Evolutionary conservation across 1,284 basidiomycete genomes (phyloP), one percentile per base, ranked within the genome.

Genomic region (Tilletia walkeri): DNA sequence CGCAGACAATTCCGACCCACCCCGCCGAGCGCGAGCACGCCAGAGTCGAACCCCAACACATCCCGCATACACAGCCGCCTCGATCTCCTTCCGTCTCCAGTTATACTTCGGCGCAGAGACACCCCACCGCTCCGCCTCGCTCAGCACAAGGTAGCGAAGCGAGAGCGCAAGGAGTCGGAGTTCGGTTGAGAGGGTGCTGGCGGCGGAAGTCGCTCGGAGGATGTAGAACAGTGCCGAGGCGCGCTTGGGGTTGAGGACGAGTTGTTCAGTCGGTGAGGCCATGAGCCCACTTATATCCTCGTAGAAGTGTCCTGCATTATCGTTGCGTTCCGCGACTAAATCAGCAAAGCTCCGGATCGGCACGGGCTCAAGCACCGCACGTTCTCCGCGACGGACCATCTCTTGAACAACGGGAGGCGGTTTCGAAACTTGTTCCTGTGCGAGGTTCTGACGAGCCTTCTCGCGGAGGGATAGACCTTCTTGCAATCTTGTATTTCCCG

Each of bases 81-180:
- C 45, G 10, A 67, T 50, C 39, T 67, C 67, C n/a, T 49, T 41
- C 24, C 45, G 34, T 14, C 59, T 18, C 67, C 47, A 54, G 24
- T 53, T 67, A 10, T 53, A 16, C 7, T 53, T 50, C 5, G 53
- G 53, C 2, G 53, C 59, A 6, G 48, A 45, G 39, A 45, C 20
- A 14, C n/a, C 41, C 41, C 48, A 50, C 6, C 67, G 41, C n/a
- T 45, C 39, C 1, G 45, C 48, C 20, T 45, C 67, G 10, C 39
- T 61, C 38, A 53, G 20, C n/a, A 67, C 30, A 2, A 67, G 4
- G 67, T 24, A 67, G 16, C 67, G 45, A n/a, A 67, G 18, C n/a
- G 47, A 30, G 20, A 45, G 18, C 20, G 47, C 48, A 6, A 67
- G 34, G 3, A 34, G 34, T 9, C 24, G 39, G 39, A 67, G 67